These are phyloP conservation scores for Trametes punicea DNA, from an alignment of 768 basidiomycete species.

Conservation along the genomic window DNA sequence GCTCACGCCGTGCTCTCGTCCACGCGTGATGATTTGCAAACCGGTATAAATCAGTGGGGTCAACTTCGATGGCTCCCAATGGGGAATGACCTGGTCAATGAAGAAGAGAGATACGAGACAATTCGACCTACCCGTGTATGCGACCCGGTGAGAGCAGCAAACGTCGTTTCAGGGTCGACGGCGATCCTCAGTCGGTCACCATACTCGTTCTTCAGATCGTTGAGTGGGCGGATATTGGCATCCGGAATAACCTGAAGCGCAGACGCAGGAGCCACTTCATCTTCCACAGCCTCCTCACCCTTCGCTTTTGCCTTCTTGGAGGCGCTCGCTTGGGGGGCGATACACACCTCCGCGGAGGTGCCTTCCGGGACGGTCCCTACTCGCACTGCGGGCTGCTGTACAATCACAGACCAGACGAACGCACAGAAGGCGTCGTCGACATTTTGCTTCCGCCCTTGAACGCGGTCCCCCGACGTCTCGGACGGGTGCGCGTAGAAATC, in stretches of 20 bases:
- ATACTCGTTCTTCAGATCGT: conserved; percentile 53
- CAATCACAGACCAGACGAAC: conserved; percentile 80
- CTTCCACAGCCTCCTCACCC: conserved; percentile 44
- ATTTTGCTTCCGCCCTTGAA: conserved; percentile 42
- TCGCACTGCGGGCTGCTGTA: conserved; percentile 68
- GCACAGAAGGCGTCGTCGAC: conserved; percentile 74
- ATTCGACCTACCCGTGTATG: conserved; percentile 64
- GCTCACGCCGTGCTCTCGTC: conserved; percentile 72
- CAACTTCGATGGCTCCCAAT: conserved; percentile 66
- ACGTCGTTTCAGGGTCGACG: conserved; percentile 69
- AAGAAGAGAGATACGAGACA: neutral
- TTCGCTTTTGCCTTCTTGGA: conserved; percentile 62
- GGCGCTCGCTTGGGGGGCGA: conserved; percentile 72
- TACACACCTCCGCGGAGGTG: conserved; percentile 62
- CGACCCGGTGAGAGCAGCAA: conserved; percentile 79
- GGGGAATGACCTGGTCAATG: neutral
- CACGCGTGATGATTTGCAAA: conserved; percentile 81
- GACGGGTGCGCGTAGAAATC: conserved; percentile 55
- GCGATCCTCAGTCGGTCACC: conserved; percentile 70
- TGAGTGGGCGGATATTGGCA: conserved; percentile 51
- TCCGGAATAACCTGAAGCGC: conserved; percentile 51
- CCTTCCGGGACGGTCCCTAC: conserved; percentile 72
- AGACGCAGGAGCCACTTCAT: conserved; percentile 37
- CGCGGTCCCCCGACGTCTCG: neutral
- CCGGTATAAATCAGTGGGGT: conserved; percentile 84